A percentile compares a stretch with the other conserved stretches of the same genome.
phyloP scores from a whole-genome alignment of 2,329 filamentous ascomycete species.

The Pseudogymnoascus pannorum region DNA sequence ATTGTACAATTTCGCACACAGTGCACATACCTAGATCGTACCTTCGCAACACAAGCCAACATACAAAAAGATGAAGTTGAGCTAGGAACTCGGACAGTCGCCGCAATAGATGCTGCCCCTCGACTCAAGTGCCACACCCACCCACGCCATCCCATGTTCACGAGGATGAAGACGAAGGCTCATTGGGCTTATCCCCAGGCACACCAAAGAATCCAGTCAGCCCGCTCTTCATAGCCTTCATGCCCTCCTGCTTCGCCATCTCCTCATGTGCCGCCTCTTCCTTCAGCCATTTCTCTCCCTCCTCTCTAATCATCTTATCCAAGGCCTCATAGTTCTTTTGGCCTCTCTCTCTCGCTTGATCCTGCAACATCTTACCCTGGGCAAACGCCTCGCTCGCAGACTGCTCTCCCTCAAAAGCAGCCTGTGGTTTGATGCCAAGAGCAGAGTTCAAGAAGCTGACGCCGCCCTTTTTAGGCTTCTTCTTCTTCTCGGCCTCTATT shows the following conservation, averaged over 20 bases:
- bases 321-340: conserved; percentile 83
- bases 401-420: conserved; percentile 64
- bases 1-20: conserved; percentile 4
- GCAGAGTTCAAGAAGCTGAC: conserved; percentile 63
- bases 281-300: conserved; percentile 92
- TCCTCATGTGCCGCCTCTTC: conserved; percentile 86
- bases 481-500: conserved; percentile 59
- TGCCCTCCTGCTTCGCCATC: conserved; percentile 80
- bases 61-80: conserved; percentile 2
- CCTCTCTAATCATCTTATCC: conserved; percentile 84
- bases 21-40: background rate
- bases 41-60: background rate
- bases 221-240: conserved; percentile 83
- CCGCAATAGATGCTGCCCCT: background rate
- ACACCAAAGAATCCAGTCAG: conserved; percentile 52
- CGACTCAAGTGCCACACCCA: conserved; percentile 7
- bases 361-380: conserved; percentile 94
- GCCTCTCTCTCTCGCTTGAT: conserved; percentile 86
- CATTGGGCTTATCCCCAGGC: conserved; percentile 1
- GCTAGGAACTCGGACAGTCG: background rate
- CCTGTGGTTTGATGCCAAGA: conserved; percentile 68
- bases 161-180: background rate
- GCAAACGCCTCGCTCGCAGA: conserved; percentile 69
- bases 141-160: background rate
- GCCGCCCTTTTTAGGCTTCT: conserved; percentile 52